phyloP scores from a whole-genome alignment of 352 stramenopile genomes.

The Globisporangium nodosum region DNA sequence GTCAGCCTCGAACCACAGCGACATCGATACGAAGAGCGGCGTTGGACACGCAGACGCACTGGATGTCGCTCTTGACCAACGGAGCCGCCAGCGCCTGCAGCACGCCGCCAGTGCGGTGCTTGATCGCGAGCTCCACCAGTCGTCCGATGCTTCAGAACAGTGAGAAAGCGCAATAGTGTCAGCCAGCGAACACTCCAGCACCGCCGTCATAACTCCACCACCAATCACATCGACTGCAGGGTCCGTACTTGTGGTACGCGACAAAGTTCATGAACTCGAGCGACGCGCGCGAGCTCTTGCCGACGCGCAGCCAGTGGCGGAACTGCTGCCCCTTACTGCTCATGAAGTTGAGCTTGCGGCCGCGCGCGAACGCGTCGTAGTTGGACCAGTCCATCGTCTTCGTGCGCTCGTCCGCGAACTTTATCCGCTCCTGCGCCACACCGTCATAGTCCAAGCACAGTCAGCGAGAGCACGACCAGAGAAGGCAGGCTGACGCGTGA shows the following conservation, averaged over 20 bases:
- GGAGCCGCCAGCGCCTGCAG: conserved; percentile 45
- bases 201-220: not conserved
- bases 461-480: not conserved
- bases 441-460: not conserved
- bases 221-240: not conserved
- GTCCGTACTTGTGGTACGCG: conserved; percentile 71
- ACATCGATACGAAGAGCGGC: not conserved
- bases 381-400: conserved; percentile 78
- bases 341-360: conserved; percentile 84
- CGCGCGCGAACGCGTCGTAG: conserved; percentile 75
- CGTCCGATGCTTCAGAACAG: conserved; percentile 56
- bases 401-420: conserved; percentile 79
- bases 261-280: conserved; percentile 87
- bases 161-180: not conserved
- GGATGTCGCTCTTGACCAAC: conserved; percentile 53
- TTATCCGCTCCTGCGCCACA: conserved; percentile 60
- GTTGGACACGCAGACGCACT: conserved; percentile 26
- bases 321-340: conserved; percentile 60
- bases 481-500: too few relatives aligned
- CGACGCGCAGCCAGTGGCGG: conserved; percentile 62
- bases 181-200: not conserved
- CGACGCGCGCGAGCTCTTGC: conserved; percentile 59
- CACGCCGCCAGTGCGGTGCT: conserved; percentile 47
- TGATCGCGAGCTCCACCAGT: conserved; percentile 80
- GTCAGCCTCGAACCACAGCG: not conserved